phyloP scores from a whole-genome alignment of 495 filamentous ascomycete species.

The Lindgomyces ingoldianus region DNA sequence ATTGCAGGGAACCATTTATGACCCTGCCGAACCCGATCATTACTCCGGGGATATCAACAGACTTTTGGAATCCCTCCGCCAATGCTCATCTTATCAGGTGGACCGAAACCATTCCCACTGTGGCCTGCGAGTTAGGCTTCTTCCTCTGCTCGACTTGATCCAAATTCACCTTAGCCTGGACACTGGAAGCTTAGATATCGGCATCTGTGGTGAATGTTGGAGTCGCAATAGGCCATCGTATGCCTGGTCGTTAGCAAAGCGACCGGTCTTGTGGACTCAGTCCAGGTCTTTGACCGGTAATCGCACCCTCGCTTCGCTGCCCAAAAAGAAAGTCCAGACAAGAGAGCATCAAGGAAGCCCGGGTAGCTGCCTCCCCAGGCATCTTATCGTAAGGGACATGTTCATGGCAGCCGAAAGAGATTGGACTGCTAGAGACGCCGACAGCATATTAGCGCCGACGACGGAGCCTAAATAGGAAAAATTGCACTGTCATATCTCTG shows the following conservation, averaged over 20 bases:
- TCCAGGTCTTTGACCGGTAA: slow-evolving; percentile 7
- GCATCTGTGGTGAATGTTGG: slow-evolving; percentile 53
- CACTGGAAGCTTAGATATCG: slow-evolving; percentile 43
- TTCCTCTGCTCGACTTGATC: slow-evolving; percentile 69
- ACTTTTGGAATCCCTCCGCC: slow-evolving; percentile 57
- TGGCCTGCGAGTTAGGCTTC: slow-evolving; percentile 66
- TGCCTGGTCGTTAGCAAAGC: slow-evolving; percentile 44
- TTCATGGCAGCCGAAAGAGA: slow-evolving; percentile 62
- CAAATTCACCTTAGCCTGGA: slow-evolving; percentile 44
- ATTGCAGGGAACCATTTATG: slow-evolving; percentile 45
- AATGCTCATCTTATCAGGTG: slow-evolving; percentile 76
- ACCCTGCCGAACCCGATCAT: slow-evolving; percentile 34
- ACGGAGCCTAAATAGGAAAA: too few relatives aligned
- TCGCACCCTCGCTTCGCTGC: not conserved
- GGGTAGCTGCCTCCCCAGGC: slow-evolving; percentile 30
- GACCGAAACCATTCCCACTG: slow-evolving; percentile 77
- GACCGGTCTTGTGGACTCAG: slow-evolving; percentile 43
- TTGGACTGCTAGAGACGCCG: slow-evolving; percentile 52
- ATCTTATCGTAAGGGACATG: slow-evolving; percentile 47
- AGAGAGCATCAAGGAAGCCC: slow-evolving; percentile 7
- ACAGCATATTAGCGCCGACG: too few relatives aligned
- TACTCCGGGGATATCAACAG: slow-evolving; percentile 52
- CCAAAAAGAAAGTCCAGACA: not conserved
- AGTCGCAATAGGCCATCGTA: slow-evolving; percentile 39
- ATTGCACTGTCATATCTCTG: too few relatives aligned